Percentiles rank a stretch among this genome's conserved stretches.
Conservation (phyloP, 2,329 filamentous ascomycete genomes). For the Epichloe festucae region DNA sequence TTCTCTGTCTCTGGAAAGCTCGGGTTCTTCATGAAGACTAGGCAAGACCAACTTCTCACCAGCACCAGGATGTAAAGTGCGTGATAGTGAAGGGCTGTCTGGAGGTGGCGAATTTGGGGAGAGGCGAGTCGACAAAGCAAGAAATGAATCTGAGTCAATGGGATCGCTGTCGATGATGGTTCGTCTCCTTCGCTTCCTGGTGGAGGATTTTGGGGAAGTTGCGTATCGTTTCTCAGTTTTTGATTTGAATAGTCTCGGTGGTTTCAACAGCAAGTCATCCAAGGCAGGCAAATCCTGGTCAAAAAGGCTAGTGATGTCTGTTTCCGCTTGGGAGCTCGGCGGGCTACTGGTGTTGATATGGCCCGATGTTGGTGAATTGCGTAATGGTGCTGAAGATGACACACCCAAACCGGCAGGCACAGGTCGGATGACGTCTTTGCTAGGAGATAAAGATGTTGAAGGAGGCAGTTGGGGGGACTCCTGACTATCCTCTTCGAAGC, state of each 20-base stretch:
- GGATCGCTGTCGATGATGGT: conserved; percentile 20
- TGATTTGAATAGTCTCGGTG: conserved; percentile 6
- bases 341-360: conserved; percentile 20
- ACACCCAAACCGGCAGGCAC: conserved; percentile 11
- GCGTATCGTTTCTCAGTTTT: conserved; percentile 12
- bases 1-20: not conserved
- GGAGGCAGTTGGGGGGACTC: conserved; percentile 17
- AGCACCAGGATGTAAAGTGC: not conserved
- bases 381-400: conserved; percentile 17
- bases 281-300: conserved; percentile 26
- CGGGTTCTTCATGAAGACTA: not conserved
- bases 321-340: conserved; percentile 21
- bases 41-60: not conserved
- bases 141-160: conserved; percentile 9
- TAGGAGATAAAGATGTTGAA: conserved; percentile 23
- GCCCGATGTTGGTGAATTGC: conserved; percentile 15
- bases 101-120: not conserved
- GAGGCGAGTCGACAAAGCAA: not conserved
- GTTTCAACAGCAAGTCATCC: conserved; percentile 19
- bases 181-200: conserved; percentile 18
- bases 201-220: conserved; percentile 14
- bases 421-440: conserved; percentile 8
- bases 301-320: conserved; percentile 23
- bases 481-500: conserved; percentile 41
- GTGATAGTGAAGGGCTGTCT: not conserved